phyloP scores from a whole-genome alignment of 164 flowering plant genomes.

The Annona cherimola region DNA sequence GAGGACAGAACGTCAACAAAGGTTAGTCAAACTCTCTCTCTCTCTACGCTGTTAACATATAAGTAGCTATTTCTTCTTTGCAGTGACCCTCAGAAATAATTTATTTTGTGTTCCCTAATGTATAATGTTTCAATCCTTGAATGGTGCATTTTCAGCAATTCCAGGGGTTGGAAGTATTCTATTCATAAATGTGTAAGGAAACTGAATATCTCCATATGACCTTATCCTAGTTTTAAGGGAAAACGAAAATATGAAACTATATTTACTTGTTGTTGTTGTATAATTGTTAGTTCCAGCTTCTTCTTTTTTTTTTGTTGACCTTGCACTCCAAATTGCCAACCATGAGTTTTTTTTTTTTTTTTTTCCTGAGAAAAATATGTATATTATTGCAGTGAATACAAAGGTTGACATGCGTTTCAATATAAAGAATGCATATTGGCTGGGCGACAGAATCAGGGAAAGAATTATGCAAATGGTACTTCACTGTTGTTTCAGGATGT shows the following conservation, averaged over 20 bases:
- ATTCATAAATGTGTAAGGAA: neutral
- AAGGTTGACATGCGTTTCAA: slow-evolving; percentile 99
- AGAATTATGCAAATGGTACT: slow-evolving; percentile 80
- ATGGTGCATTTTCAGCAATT: neutral
- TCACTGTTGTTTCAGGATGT: slow-evolving; percentile 8
- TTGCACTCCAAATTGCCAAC: neutral
- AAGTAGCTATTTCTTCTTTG: neutral
- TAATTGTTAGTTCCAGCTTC: no score
- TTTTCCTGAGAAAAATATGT: neutral
- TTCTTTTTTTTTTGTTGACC: no score
- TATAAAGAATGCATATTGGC: slow-evolving; percentile 79
- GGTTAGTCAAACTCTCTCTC: slow-evolving; percentile 31
- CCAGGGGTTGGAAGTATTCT: neutral
- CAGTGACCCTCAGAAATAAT: neutral
- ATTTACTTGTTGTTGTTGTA: no score
- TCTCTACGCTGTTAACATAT: neutral
- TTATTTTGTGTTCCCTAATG: neutral
- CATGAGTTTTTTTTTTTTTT: neutral
- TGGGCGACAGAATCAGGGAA: slow-evolving; percentile 74
- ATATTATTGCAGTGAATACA: slow-evolving; percentile 63
- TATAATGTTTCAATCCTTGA: neutral
- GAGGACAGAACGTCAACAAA: slow-evolving; percentile 97
- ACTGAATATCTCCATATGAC: neutral
- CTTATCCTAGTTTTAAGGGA: no score
- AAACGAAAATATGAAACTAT: no score